Evolutionary conservation across 2,329 filamentous ascomycete species (phyloP).

Genomic region (Talaromyces funiculosus): DNA sequence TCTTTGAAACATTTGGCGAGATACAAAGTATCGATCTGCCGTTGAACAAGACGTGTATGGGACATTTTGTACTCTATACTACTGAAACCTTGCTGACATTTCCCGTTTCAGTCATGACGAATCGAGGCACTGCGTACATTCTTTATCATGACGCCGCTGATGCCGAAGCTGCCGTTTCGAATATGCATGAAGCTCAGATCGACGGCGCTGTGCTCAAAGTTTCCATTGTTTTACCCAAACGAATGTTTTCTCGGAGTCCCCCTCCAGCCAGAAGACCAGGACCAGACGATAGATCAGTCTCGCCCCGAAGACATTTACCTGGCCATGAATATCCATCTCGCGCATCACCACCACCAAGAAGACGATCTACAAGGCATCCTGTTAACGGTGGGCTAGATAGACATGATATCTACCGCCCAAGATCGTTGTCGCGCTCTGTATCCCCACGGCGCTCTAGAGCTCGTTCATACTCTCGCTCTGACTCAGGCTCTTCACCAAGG

Average conservation of each 20-base stretch:
- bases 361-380: constrained; percentile 37
- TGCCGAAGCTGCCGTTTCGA: constrained; percentile 81
- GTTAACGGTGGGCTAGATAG: constrained; percentile 43
- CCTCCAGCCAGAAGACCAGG: constrained; percentile 62
- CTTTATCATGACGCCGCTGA: constrained; percentile 70
- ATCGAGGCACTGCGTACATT: constrained; percentile 90
- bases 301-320: constrained; percentile 26
- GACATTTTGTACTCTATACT: background rate
- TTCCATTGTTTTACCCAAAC: constrained; percentile 77
- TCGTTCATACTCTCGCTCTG: constrained; percentile 34
- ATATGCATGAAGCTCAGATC: constrained; percentile 97
- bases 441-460: constrained; percentile 35
- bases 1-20: constrained; percentile 81
- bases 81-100: constrained; percentile 2
- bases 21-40: constrained; percentile 87
- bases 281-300: constrained; percentile 51
- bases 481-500: constrained; percentile 39
- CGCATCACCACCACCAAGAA: constrained; percentile 22
- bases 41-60: constrained; percentile 73
- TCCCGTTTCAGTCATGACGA: constrained; percentile 63
- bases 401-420: constrained; percentile 55
- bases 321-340: constrained; percentile 21
- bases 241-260: constrained; percentile 75
- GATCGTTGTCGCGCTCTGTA: constrained; percentile 48
- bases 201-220: constrained; percentile 80